Evolutionary conservation across 2,329 filamentous ascomycete genomes (phyloP), one percentile per base, ranked within the genome.

Genomic region (Metarhizium sp.): DNA sequence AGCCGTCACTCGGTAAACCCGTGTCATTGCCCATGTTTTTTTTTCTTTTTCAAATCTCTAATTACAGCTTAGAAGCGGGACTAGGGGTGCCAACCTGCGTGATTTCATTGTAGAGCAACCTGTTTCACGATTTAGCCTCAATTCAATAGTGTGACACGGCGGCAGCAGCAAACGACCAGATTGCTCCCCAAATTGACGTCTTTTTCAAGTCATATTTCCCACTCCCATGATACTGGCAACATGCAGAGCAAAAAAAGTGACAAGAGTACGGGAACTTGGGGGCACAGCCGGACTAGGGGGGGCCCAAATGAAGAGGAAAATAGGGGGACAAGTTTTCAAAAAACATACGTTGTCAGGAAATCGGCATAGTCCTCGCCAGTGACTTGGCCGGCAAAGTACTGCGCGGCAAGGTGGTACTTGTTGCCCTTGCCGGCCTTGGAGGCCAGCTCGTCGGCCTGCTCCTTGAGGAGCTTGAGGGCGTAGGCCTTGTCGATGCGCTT

Each of bases 341-440:
- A 25, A 13, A 76, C 86, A 79, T 77, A 90, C 85, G 76, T 75
- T 7, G 90, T 96, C 76, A 99, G 74, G 77, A 97, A 97, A 72
- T 99, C 94, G 13, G 92, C 91, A 71, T 97, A 97, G 63, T 96
- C 92, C 78, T 97, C 94, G 55, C 94, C 94, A 3, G 92, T 97
- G 56, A 97, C 88, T 78, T 99, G 94, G 49, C 83, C 78, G 38
- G 89, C 84, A 68, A 97, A 96, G 75, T 97, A 97, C 73, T 95
- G 87, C 1, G 90, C 90, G 1, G 94, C 94, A 53, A 96, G 80
- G 58, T 87, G 84, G 76, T 80, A 96, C 79, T 96, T 96, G 79
- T 96, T 94, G 56, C 91, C 91, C 78, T 88, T 87, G 52, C 86
- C 82, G 2, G 84, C 91, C 71, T 88, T 88, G 61, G 82, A 72